Conservation (phyloP, 768 basidiomycete species). For the Kwoniella pini region DNA sequence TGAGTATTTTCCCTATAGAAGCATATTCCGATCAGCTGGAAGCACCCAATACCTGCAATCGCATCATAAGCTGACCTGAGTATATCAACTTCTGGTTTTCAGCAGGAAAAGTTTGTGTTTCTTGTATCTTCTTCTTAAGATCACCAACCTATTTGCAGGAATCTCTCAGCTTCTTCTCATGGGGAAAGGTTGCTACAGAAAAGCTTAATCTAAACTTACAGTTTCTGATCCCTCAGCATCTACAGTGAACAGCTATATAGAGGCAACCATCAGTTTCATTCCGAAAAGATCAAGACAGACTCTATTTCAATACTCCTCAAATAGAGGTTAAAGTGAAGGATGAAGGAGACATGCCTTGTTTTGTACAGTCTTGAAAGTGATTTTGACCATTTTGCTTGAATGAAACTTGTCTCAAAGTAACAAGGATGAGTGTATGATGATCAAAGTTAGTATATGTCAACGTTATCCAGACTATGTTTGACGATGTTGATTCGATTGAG, state of each 20-base stretch:
- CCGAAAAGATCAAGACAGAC: no score
- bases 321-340: no score
- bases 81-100: constrained; percentile 90
- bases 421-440: neutral
- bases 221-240: constrained; percentile 77
- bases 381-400: constrained; percentile 67
- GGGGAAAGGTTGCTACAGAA: no score
- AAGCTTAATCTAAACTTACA: constrained; percentile 46
- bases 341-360: constrained; percentile 60
- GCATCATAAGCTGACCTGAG: constrained; percentile 74
- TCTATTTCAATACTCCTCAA: no score
- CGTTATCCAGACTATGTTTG: no score
- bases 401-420: no score
- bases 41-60: no score
- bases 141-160: constrained; percentile 58
- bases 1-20: constrained; percentile 77
- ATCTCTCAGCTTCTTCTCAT: neutral
- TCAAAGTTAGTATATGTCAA: no score
- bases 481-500: neutral
- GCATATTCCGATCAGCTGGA: constrained; percentile 4
- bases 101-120: constrained; percentile 70
- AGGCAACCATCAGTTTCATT: constrained; percentile 18
- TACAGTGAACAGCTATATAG: constrained; percentile 70
- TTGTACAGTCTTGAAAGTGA: constrained; percentile 92
- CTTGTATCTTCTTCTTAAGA: constrained; percentile 81